Evolutionary conservation across 257 asterid species (phyloP).

Genomic region (Rauvolfia tetraphylla): DNA sequence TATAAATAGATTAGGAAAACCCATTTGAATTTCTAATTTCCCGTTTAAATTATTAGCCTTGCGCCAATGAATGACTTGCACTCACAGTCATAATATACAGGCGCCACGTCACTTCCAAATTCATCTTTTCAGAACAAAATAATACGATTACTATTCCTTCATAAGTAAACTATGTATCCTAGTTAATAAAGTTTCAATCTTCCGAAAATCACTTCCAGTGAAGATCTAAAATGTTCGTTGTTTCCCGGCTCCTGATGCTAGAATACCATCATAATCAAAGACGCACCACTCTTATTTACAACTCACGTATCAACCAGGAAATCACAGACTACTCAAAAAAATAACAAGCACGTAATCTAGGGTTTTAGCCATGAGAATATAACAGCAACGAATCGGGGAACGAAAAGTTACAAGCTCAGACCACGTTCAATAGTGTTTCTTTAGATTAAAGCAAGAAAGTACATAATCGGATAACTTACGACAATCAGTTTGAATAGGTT

Average conservation of each 20-base stretch:
- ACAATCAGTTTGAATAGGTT: slow-evolving; percentile 98
- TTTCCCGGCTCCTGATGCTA: not conserved
- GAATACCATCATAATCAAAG: not conserved
- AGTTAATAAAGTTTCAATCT: not conserved
- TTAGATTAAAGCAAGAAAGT: slow-evolving; percentile 16
- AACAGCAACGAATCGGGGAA: not conserved
- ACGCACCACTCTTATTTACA: not conserved
- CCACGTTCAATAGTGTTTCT: not conserved
- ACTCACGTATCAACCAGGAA: not conserved
- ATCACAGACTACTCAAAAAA: not conserved
- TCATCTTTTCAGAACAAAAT: not conserved
- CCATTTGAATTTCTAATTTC: not conserved
- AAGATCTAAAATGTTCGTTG: slow-evolving; percentile 5
- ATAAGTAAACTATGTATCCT: not conserved
- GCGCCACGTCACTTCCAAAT: too few relatives aligned
- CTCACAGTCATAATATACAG: not conserved
- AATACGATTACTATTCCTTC: not conserved
- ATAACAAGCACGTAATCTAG: slow-evolving; percentile 12
- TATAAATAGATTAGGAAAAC: not conserved
- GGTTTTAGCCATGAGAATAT: slow-evolving; percentile 19
- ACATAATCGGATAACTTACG: slow-evolving; percentile 48
- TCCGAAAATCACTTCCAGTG: not conserved
- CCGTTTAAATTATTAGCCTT: not conserved
- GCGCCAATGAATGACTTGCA: not conserved
- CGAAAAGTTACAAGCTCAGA: slow-evolving; percentile 11